Conservation (phyloP, 352 stramenopile genomes). For the Phytophthora sp. region DNA sequence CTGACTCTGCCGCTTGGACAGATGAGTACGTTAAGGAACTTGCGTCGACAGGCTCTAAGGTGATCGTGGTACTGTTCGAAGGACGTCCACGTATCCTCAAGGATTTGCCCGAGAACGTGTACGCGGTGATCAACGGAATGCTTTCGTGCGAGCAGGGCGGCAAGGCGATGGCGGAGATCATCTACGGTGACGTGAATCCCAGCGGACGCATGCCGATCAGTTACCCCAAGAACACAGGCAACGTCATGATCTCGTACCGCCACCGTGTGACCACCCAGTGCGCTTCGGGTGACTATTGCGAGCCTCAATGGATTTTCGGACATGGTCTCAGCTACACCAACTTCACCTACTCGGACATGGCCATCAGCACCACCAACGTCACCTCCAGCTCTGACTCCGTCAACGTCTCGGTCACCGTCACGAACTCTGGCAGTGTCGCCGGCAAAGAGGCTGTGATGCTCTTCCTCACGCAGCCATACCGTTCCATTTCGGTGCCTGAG, state of each 20-base stretch:
- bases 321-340: slow-evolving; percentile 67
- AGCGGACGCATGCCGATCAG: slow-evolving; percentile 52
- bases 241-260: slow-evolving; percentile 31
- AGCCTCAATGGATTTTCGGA: slow-evolving; percentile 66
- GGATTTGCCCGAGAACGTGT: slow-evolving; percentile 49
- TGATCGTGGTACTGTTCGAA: slow-evolving; percentile 76
- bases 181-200: slow-evolving; percentile 42
- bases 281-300: slow-evolving; percentile 50
- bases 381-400: slow-evolving; percentile 36
- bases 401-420: slow-evolving; percentile 35
- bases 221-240: slow-evolving; percentile 63
- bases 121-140: slow-evolving; percentile 77
- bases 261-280: slow-evolving; percentile 42
- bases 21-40: slow-evolving; percentile 77
- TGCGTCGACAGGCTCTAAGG: slow-evolving; percentile 57
- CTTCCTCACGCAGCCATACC: slow-evolving; percentile 31
- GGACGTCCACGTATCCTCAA: slow-evolving; percentile 76
- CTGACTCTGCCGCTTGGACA: slow-evolving; percentile 39
- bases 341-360: slow-evolving; percentile 54
- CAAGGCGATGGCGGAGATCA: slow-evolving; percentile 75
- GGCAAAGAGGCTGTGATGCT: slow-evolving; percentile 48
- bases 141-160: slow-evolving; percentile 75
- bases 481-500: slow-evolving; percentile 38
- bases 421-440: slow-evolving; percentile 40
- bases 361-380: slow-evolving; percentile 42